Base-by-base conservation (phyloP, 2,329 filamentous ascomycete genomes). In the Colletotrichum liriopes region DNA sequence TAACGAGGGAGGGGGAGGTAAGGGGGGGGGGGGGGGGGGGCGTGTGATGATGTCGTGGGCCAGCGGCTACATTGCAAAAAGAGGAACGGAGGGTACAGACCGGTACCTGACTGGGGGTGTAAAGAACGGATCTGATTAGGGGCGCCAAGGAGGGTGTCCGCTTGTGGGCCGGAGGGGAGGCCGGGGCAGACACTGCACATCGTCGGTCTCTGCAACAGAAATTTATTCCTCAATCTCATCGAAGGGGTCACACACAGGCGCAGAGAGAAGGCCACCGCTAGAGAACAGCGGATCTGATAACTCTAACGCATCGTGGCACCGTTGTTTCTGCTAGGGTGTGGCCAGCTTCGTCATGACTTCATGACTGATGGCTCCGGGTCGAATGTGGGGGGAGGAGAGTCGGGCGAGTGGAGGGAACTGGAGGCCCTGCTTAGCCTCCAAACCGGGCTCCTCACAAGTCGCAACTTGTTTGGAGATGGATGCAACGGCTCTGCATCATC, bases 201-300 rank as follows among this genome's bases (percentile, higher is more conserved):
- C 18, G 41, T 26, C 35, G 60, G 29, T 32, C 37, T 67, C 58
- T 64, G n/a, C 39, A 56, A 64, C 29, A 60, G 12, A 59, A 49
- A 43, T 60, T 69, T 55, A 20, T 43, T 26, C 26, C 29, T 45
- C 58, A 37, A 39, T 43, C 7, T 54, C 35, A 32, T 39, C 18
- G 9, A 12, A 43, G 11, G 35, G 23, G 35, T n/a, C 32, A n/a
- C 41, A 41, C n/a, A 51, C n/a, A 69, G 23, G 23, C n/a, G 47
- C 29, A 26, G n/a, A 54, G 8, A 60, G 39, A 54, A 52, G 26
- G 35, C 5, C 41, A 18, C 65, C 65, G 29, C 43, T 58, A n/a
- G 59, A 58, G 26, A 32, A 52, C n/a, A 65, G 52, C 59, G 65
- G 69, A 72, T 72, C 69, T 72, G 69, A 72, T 72, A 72, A 72